Evolutionary conservation across 2,329 filamentous ascomycete genomes (phyloP).

Genomic region (Endothia cerciana): DNA sequence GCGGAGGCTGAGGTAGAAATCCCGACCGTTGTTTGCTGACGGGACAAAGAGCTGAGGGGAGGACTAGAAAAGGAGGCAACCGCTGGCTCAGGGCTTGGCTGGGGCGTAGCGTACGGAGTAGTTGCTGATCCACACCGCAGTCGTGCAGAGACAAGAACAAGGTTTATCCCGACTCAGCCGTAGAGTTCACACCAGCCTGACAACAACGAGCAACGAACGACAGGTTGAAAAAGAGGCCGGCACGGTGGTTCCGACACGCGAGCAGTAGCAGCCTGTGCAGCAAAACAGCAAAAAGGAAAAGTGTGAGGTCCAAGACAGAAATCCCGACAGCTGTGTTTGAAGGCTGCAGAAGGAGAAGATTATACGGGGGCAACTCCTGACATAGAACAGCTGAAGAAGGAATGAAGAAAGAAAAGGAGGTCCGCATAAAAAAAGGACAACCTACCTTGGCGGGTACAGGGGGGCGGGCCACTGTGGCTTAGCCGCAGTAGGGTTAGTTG

Average conservation of each 20-base stretch:
- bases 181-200: not conserved
- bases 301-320: not conserved
- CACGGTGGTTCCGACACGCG: conserved; percentile 7
- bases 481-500: conserved; percentile 18
- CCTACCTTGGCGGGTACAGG: conserved; percentile 16
- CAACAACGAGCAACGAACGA: not conserved
- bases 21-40: not conserved
- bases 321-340: not conserved
- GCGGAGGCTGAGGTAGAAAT: conserved; percentile 2
- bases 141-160: not conserved
- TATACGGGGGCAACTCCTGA: conserved; percentile 13
- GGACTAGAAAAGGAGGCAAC: conserved; percentile 13
- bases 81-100: conserved; percentile 10
- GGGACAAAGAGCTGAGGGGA: conserved; percentile 8
- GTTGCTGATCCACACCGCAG: conserved; percentile 13
- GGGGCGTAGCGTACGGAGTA: conserved; percentile 9
- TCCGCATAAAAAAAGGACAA: conserved; percentile 25
- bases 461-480: conserved; percentile 21
- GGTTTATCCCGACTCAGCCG: conserved; percentile 10
- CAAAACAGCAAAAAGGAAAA: not conserved
- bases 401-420: conserved; percentile 23
- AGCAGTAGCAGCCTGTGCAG: not conserved
- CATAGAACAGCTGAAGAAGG: conserved; percentile 9
- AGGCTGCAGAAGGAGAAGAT: not conserved
- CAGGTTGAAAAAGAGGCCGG: not conserved